These are phyloP conservation scores for Striga asiatica DNA, from an alignment of 257 asterid genomes.

Conservation along the genomic window DNA sequence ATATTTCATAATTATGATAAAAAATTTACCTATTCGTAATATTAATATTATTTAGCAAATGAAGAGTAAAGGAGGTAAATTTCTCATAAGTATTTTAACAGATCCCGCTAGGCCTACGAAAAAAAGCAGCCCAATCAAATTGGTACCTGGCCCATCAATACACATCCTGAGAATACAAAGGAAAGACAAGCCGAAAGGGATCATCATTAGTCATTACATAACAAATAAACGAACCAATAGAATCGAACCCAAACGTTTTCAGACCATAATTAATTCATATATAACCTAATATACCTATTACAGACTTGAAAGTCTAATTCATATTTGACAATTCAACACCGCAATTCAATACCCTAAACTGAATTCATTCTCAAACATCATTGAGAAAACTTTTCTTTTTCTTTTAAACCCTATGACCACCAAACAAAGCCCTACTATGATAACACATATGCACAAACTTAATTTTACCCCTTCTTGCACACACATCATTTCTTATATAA, in stretches of 20 bases:
- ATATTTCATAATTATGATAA: too few relatives aligned
- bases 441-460: background rate
- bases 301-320: background rate
- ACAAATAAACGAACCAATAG: background rate
- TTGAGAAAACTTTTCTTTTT: background rate
- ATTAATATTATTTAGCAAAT: too few relatives aligned
- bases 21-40: too few relatives aligned
- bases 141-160: too few relatives aligned
- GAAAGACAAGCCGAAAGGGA: too few relatives aligned
- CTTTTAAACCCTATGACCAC: background rate
- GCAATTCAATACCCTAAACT: background rate
- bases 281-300: background rate
- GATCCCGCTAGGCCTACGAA: too few relatives aligned
- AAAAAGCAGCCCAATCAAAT: too few relatives aligned
- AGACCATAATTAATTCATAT: background rate
- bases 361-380: background rate
- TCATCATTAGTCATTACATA: background rate
- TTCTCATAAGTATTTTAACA: too few relatives aligned
- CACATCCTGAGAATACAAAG: too few relatives aligned
- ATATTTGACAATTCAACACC: background rate
- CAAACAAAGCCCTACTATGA: background rate
- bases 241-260: background rate
- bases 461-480: background rate
- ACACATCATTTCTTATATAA: background rate
- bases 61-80: too few relatives aligned